Percentiles rank a stretch among this genome's conserved stretches.
phyloP scores from a whole-genome alignment of 768 basidiomycete species.

The Hebeloma cylindrosporum region DNA sequence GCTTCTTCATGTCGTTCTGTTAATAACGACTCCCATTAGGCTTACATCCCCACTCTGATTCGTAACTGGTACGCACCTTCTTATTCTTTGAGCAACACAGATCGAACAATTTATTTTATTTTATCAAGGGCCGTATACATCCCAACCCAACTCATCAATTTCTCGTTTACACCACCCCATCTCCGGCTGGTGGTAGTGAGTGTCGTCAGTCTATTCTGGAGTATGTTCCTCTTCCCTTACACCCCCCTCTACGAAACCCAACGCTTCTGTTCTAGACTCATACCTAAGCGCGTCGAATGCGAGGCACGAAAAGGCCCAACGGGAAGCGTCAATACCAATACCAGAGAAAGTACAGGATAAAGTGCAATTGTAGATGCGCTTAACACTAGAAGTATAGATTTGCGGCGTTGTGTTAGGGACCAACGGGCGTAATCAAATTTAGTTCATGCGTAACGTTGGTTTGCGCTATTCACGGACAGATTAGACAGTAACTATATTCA shows the following conservation, averaged over 20 bases:
- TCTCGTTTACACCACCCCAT: constrained; percentile 73
- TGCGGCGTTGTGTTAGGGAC: too few relatives aligned
- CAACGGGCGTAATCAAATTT: too few relatives aligned
- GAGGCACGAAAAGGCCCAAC: constrained; percentile 8
- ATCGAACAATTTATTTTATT: not conserved
- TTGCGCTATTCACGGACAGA: too few relatives aligned
- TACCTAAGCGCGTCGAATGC: constrained; percentile 63
- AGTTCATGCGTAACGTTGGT: too few relatives aligned
- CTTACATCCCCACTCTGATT: constrained; percentile 70
- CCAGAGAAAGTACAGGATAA: too few relatives aligned
- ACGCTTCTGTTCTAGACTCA: constrained; percentile 40
- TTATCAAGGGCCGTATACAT: constrained; percentile 63
- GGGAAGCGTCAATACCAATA: too few relatives aligned
- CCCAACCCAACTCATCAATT: constrained; percentile 80
- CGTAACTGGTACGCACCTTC: constrained; percentile 71
- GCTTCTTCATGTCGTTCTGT: not conserved
- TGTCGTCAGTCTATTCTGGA: constrained; percentile 81
- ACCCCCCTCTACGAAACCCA: not conserved
- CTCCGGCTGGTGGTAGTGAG: constrained; percentile 73
- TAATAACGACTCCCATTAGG: constrained; percentile 33
- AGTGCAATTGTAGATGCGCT: too few relatives aligned
- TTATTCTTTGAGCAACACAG: not conserved
- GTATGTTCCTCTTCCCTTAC: constrained; percentile 40
- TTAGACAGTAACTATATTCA: too few relatives aligned
- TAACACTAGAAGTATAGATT: too few relatives aligned